Evolutionary conservation across 1,284 basidiomycete genomes (phyloP).

Genomic region (Ustilago xerochloae): DNA sequence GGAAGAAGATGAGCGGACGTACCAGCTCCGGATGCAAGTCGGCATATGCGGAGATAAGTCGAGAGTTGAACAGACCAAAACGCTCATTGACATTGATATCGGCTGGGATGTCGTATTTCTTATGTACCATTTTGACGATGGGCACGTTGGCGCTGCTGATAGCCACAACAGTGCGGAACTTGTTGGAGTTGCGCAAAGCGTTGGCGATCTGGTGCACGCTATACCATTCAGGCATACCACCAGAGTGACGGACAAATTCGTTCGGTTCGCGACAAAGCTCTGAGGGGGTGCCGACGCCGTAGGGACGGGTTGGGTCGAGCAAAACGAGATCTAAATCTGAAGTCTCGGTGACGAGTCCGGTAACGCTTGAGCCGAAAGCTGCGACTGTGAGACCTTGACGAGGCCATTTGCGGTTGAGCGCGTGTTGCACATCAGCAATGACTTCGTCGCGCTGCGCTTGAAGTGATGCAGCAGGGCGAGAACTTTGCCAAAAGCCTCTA

Average conservation of each 20-base stretch:
- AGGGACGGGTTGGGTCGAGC: conserved; percentile 52
- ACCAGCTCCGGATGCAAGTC: conserved; percentile 51
- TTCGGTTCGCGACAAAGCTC: conserved; percentile 11
- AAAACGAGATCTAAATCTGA: conserved; percentile 59
- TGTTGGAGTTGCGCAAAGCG: conserved; percentile 16
- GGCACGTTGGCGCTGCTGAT: conserved; percentile 53
- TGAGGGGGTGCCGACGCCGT: conserved; percentile 44
- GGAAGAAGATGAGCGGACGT: conserved; percentile 54
- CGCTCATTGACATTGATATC: conserved; percentile 64
- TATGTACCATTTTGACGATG: conserved; percentile 59
- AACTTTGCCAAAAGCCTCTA: conserved; percentile 37
- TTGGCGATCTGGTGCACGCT: conserved; percentile 28
- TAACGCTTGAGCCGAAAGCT: conserved; percentile 61
- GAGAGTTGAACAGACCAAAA: conserved; percentile 57
- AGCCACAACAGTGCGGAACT: conserved; percentile 27
- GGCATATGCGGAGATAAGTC: conserved; percentile 53
- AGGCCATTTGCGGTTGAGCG: conserved; percentile 43
- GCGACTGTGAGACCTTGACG: conserved; percentile 42
- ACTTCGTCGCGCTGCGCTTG: conserved; percentile 24
- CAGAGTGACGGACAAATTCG: conserved; percentile 1
- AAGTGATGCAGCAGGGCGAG: conserved; percentile 17
- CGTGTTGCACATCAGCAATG: conserved; percentile 42
- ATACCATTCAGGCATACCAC: conserved; percentile 52
- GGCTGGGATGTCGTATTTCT: conserved; percentile 28
- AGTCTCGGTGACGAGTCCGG: conserved; percentile 41